A percentile compares a stretch with the other conserved stretches of the same genome.
These are phyloP conservation scores for Puccinia brachypodii DNA, from an alignment of 1,284 basidiomycete genomes.

Conservation along the genomic window DNA sequence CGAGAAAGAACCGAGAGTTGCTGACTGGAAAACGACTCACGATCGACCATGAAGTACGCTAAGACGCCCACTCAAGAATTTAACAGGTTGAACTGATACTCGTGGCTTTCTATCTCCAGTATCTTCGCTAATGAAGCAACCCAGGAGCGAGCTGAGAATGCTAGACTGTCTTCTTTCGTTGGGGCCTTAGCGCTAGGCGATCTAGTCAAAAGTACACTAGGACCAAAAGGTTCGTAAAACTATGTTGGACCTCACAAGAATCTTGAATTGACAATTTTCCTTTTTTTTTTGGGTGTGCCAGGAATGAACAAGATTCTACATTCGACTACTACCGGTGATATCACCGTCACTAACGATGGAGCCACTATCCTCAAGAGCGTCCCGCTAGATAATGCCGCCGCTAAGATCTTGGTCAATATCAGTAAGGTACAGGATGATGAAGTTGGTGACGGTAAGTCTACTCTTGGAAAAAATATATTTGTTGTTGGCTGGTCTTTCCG, in stretches of 20 bases:
- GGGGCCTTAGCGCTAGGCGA: slow-evolving; percentile 95
- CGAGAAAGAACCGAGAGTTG: too few species aligned
- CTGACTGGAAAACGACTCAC: too few species aligned
- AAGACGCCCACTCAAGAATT: too few species aligned
- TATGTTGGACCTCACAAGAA: neutral
- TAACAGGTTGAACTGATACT: neutral
- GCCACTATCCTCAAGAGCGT: slow-evolving; percentile 98
- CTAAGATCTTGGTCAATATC: slow-evolving; percentile 99
- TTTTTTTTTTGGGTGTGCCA: neutral
- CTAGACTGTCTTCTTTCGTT: slow-evolving; percentile 95
- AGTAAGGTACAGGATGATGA: slow-evolving; percentile 99
- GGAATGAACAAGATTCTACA: slow-evolving; percentile 90
- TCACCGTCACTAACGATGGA: slow-evolving; percentile 98
- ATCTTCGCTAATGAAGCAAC: slow-evolving; percentile 67
- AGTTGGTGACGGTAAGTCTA: slow-evolving; percentile 76
- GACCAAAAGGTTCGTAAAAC: slow-evolving; percentile 73
- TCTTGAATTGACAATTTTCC: neutral
- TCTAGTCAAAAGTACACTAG: slow-evolving; percentile 95
- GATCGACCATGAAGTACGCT: too few species aligned
- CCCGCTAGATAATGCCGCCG: slow-evolving; percentile 95
- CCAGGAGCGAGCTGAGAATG: slow-evolving; percentile 95
- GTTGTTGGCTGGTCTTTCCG: neutral
- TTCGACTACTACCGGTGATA: slow-evolving; percentile 83
- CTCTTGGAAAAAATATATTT: neutral
- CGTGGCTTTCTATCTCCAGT: neutral